phyloP scores from a whole-genome alignment of 2,329 filamentous ascomycete genomes.

The Dactylellina drechsleri region DNA sequence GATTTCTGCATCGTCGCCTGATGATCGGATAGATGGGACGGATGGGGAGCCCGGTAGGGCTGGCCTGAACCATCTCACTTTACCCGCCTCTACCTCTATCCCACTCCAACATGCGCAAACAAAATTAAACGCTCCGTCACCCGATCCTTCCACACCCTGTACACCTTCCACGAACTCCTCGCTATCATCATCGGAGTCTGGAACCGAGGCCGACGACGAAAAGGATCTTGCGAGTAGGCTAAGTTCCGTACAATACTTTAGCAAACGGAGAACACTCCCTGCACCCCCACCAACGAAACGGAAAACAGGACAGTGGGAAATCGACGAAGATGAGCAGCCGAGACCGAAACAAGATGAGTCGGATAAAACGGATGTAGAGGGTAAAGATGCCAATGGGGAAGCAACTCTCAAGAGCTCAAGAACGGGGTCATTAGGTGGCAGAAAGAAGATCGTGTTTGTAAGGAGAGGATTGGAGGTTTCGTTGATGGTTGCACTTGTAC shows the following conservation, averaged over 20 bases:
- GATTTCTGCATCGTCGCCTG: slow-evolving; percentile 31
- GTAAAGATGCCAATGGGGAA: slow-evolving; percentile 35
- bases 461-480: slow-evolving; percentile 57
- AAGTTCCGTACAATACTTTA: slow-evolving; percentile 43
- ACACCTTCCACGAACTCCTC: slow-evolving; percentile 56
- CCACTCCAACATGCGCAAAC: slow-evolving; percentile 53
- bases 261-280: slow-evolving; percentile 49
- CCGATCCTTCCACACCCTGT: slow-evolving; percentile 9
- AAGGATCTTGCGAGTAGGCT: slow-evolving; percentile 52
- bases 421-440: slow-evolving; percentile 49
- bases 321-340: slow-evolving; percentile 56
- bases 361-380: slow-evolving; percentile 50
- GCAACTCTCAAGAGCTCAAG: slow-evolving; percentile 32
- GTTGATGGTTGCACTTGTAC: slow-evolving; percentile 56
- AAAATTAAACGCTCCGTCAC: slow-evolving; percentile 18
- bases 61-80: slow-evolving; percentile 27
- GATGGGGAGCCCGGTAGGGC: slow-evolving; percentile 43
- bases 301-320: slow-evolving; percentile 56
- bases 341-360: slow-evolving; percentile 52
- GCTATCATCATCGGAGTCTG: slow-evolving; percentile 61
- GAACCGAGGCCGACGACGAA: slow-evolving; percentile 59
- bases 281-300: slow-evolving; percentile 57
- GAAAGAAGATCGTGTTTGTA: slow-evolving; percentile 57
- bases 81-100: slow-evolving; percentile 22
- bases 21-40: slow-evolving; percentile 18